Evolutionary conservation across 176 grass and related monocot genomes (phyloP), one percentile per base, ranked within the genome.

Genomic region (Oryza coarctata): DNA sequence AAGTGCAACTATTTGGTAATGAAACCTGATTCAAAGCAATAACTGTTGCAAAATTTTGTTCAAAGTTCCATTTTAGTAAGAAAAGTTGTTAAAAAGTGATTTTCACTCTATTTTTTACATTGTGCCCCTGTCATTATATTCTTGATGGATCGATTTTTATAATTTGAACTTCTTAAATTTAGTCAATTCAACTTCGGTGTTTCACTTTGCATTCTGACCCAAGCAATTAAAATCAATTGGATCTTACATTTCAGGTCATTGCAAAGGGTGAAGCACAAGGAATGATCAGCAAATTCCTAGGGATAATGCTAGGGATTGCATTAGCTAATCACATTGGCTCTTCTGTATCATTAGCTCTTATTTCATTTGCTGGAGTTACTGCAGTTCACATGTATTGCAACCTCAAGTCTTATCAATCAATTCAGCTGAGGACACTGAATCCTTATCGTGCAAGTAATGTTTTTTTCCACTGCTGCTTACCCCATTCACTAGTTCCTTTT

Each of bases 251-350:
- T 41, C 70, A 98, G 95, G 92, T 98, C 45, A 98, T 98, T 91
- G 95, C 92, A 43, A 98, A 98, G 94, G 95, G 95, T 34, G 95
- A 98, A 90, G 95, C 95, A 13, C 95, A 98, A 83, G 95, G 95
- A 86, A 98, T 98, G 95, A 79, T 98, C 52, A 98, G 95, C 95
- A 98, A 98, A 73, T 95, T 98, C 75, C 22, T 95, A 32, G 95
- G 95, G 34, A 98, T 98, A 76, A 85, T 88, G 68, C 78, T 98
- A 71, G 95, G 95, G 31, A 98, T 98, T 82, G 90, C 80, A 11
- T 80, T 98, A 65, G 90, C 86, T 80, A 95, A 94, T 83, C 86
- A 84, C 11, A 84, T 95, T 74, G 90, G 90, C 78, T 88, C 95
- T 32, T 98, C 95, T 55, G 89, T 88, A 70, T 85, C 95, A 84